Percentiles rank a stretch among this genome's conserved stretches.
phyloP scores from a whole-genome alignment of 2,329 filamentous ascomycete species.

The Pseudocercospora fuligena region DNA sequence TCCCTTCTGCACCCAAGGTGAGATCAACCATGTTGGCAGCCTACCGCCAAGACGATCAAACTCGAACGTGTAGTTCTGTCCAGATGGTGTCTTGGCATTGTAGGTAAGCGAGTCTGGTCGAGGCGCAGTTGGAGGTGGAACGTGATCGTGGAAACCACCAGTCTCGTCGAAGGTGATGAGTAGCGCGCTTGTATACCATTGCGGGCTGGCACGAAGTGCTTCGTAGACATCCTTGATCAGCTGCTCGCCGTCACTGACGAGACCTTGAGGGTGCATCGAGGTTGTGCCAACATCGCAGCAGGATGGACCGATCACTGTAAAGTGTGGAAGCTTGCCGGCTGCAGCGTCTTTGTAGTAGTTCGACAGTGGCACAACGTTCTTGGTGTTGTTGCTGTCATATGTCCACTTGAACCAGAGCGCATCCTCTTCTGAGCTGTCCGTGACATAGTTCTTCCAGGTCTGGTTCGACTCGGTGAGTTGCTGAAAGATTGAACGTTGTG shows the following conservation, averaged over 20 bases:
- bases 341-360: conserved; percentile 35
- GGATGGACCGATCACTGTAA: conserved; percentile 39
- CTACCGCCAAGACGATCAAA: conserved; percentile 48
- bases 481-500: conserved; percentile 46
- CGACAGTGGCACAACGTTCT: conserved; percentile 34
- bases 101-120: conserved; percentile 43
- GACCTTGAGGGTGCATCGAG: conserved; percentile 48
- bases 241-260: conserved; percentile 45
- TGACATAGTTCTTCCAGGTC: conserved; percentile 50
- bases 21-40: conserved; percentile 46
- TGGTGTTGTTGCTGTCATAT: conserved; percentile 44
- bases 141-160: conserved; percentile 49
- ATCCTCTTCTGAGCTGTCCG: conserved; percentile 42
- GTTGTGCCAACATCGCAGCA: conserved; percentile 34
- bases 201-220: conserved; percentile 45
- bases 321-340: conserved; percentile 34
- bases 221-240: conserved; percentile 51
- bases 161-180: conserved; percentile 51
- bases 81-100: conserved; percentile 40
- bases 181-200: conserved; percentile 47
- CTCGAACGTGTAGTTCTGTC: conserved; percentile 43
- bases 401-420: conserved; percentile 47
- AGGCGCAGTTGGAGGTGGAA: conserved; percentile 45
- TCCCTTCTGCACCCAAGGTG: conserved; percentile 35
- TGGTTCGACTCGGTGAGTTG: conserved; percentile 44